Base-by-base conservation (phyloP, 305 asterid species). In the Fraxinus nigra region DNA sequence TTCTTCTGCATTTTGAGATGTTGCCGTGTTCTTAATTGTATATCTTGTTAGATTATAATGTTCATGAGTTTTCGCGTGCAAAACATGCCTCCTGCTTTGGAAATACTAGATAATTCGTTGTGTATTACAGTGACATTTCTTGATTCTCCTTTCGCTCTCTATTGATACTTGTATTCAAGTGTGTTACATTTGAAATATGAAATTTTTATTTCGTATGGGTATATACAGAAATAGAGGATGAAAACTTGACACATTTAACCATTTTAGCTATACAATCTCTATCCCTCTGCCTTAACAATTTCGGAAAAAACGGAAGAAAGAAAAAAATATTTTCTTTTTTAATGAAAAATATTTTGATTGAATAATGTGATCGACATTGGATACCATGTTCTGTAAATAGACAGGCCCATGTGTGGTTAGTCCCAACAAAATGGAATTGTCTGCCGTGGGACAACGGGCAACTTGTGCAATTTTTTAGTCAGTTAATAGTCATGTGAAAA, bases 21-120 rank as follows among this genome's bases (percentile, higher is more conserved):
- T 82, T 75, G 35, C 35, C 13, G 74, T 83, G 61, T 80, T 83
- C 65, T 67, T 78, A 34, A 22, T 77, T 80, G 85, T 84, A 82
- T 28, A 84, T 77, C 74, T 83, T 72, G 75, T 82, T 56, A 28
- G 75, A 30, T 28, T 70, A 33, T 33, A 35, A 70, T 14, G 76
- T 67, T 26, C 35, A 30, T 2, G 76, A 30, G 43, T 5, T 70
- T 70, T 30, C 18, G 26, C 16, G 76, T 16, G 5, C 7, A 70
- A 69, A 69, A 70, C 76, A 70, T 14, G 76, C 76, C 5, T 70
- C n/a, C 22, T 32, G 20, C 70, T 61, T 22, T 22, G 70, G 13
- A 61, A 61, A 22, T 61, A 22, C 70, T 67, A 4, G 35, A 67
- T 28, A 14, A 22, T 67, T 10, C 37, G 20, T 26, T 28, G n/a